A percentile compares a stretch with the other conserved stretches of the same genome.
These are phyloP conservation scores for Monascus purpureus DNA, from an alignment of 495 filamentous ascomycete genomes.

Conservation along the genomic window DNA sequence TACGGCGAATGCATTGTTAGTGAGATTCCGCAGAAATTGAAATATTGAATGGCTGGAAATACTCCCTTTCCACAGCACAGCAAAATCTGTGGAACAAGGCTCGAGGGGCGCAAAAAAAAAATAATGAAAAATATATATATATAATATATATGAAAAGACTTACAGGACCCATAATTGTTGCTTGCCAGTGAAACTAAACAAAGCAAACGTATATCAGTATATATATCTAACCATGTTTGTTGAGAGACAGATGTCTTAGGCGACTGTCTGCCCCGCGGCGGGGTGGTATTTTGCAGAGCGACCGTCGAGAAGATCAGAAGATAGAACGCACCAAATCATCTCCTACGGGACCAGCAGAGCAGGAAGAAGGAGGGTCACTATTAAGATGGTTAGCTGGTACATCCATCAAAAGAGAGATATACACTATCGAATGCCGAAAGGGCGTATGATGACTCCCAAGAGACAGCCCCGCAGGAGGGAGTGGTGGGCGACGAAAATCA, in stretches of 20 bases:
- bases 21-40: no score
- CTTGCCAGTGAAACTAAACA: slow-evolving; percentile 96
- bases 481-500: slow-evolving; percentile 6
- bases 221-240: slow-evolving; percentile 10
- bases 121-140: no score
- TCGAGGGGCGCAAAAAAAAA: no score
- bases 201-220: slow-evolving; percentile 1
- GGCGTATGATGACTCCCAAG: no score
- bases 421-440: no score
- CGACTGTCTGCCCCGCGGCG: slow-evolving; percentile 10
- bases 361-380: slow-evolving; percentile 97
- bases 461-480: slow-evolving; percentile 13
- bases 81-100: no score
- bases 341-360: slow-evolving; percentile 89
- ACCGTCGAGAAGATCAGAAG: slow-evolving; percentile 4
- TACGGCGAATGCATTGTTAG: no score
- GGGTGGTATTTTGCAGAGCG: slow-evolving; percentile 2
- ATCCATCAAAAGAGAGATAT: no score
- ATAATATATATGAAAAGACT: no score
- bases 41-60: no score
- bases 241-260: slow-evolving; percentile 1
- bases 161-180: slow-evolving; percentile 99
- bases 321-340: slow-evolving; percentile 81
- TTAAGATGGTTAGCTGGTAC: slow-evolving; percentile 3
- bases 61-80: no score